phyloP scores from a whole-genome alignment of 1,284 basidiomycete species.

The Puccinia novopanici region DNA sequence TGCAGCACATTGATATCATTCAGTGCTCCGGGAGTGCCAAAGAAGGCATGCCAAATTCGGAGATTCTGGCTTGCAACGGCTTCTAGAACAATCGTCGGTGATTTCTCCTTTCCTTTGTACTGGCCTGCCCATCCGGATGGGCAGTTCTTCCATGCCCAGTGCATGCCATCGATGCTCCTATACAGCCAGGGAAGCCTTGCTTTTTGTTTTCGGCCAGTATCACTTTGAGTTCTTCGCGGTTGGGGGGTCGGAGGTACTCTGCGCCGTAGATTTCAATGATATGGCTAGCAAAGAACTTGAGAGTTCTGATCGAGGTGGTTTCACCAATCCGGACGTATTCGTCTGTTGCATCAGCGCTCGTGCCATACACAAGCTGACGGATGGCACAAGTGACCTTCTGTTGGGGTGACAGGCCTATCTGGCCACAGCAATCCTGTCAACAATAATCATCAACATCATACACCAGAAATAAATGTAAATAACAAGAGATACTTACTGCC shows the following conservation, averaged over 20 bases:
- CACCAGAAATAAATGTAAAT: too few relatives aligned
- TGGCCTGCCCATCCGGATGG: slow-evolving; percentile 5
- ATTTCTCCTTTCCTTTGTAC: not conserved
- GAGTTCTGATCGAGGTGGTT: not conserved
- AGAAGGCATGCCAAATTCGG: not conserved
- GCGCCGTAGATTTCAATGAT: not conserved
- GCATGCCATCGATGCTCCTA: slow-evolving; percentile 5
- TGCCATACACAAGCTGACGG: not conserved
- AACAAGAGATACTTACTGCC: too few relatives aligned
- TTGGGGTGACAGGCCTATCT: too few relatives aligned
- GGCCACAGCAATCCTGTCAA: too few relatives aligned
- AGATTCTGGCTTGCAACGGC: not conserved
- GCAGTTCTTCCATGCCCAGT: slow-evolving; percentile 37
- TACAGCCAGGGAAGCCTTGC: not conserved
- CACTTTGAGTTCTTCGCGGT: not conserved
- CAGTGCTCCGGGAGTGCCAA: not conserved
- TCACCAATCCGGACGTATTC: not conserved
- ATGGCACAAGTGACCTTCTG: not conserved
- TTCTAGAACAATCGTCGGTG: not conserved
- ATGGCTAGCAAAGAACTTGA: not conserved
- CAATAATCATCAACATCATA: too few relatives aligned
- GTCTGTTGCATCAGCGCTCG: not conserved
- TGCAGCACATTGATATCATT: not conserved
- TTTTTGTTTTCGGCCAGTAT: not conserved
- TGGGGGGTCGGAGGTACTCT: not conserved